Conservation (phyloP, 2,329 filamentous ascomycete genomes). For the Colletotrichum brevisporum region DNA sequence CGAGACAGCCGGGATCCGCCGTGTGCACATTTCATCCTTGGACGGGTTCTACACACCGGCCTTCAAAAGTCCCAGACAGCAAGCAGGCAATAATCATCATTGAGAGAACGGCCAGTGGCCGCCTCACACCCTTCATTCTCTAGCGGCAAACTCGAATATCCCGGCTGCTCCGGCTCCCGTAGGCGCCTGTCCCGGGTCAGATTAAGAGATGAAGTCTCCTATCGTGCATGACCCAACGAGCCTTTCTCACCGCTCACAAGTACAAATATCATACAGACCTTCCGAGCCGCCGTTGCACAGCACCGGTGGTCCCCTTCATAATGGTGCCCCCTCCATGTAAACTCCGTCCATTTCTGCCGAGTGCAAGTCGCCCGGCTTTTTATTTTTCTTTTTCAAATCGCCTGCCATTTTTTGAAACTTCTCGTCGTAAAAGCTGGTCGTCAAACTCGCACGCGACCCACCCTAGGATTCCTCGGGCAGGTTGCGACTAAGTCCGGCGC, state of each 20-base stretch:
- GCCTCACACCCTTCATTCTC: not conserved
- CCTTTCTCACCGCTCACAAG: not conserved
- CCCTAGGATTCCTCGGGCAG: slow-evolving; percentile 57
- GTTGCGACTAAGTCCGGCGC: slow-evolving; percentile 75
- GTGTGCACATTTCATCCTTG: too few relatives aligned
- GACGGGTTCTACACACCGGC: not conserved
- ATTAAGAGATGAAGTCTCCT: not conserved
- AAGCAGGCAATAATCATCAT: slow-evolving; percentile 1
- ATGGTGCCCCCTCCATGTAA: not conserved
- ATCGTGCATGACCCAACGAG: not conserved
- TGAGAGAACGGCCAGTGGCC: slow-evolving; percentile 9
- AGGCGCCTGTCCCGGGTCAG: not conserved
- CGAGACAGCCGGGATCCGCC: too few relatives aligned
- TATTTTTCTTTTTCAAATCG: not conserved
- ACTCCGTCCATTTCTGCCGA: slow-evolving; percentile 16
- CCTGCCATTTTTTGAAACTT: slow-evolving; percentile 7
- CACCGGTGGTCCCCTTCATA: slow-evolving; percentile 1
- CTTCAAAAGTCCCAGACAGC: not conserved
- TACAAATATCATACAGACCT: slow-evolving; percentile 37
- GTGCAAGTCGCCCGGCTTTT: not conserved
- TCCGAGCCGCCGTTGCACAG: slow-evolving; percentile 4
- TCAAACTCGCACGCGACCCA: not conserved
- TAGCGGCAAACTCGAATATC: not conserved
- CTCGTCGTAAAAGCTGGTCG: not conserved
- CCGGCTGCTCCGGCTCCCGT: not conserved